Percentiles rank a stretch among this genome's conserved stretches.
Evolutionary conservation across 2,329 filamentous ascomycete species (phyloP).

Genomic region (Paraphoma sp.): DNA sequence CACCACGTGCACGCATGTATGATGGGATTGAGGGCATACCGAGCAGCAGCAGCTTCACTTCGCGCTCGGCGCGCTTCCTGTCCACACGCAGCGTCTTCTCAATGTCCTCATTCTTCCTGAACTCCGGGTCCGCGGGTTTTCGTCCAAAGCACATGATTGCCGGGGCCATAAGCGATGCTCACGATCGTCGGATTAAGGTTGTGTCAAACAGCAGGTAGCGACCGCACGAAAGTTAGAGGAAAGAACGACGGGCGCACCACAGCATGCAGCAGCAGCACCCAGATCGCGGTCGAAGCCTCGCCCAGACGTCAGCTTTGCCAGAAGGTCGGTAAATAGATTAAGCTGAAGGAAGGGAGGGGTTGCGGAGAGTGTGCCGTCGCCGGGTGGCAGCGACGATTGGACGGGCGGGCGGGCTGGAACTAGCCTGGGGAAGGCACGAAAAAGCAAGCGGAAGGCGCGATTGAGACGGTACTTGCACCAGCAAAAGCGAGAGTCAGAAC

Average conservation of each 20-base stretch:
- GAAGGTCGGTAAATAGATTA: neutral
- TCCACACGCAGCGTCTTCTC: slow-evolving; percentile 86
- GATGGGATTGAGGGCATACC: slow-evolving; percentile 63
- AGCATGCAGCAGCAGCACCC: neutral
- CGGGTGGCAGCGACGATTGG: neutral
- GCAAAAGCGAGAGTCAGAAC: neutral
- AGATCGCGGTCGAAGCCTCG: neutral
- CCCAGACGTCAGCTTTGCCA: neutral
- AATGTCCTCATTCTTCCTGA: slow-evolving; percentile 70
- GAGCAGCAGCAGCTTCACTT: slow-evolving; percentile 92
- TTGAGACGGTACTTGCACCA: neutral
- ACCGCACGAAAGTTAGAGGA: slow-evolving; percentile 10
- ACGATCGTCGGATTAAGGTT: neutral
- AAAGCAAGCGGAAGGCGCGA: neutral
- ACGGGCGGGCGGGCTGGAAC: neutral
- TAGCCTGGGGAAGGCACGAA: neutral
- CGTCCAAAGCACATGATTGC: slow-evolving; percentile 61
- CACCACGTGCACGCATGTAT: slow-evolving; percentile 19
- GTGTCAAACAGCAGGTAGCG: slow-evolving; percentile 4
- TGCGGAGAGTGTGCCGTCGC: neutral
- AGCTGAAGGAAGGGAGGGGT: neutral
- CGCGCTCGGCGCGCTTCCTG: slow-evolving; percentile 83
- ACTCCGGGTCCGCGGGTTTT: slow-evolving; percentile 56
- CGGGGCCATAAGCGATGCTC: slow-evolving; percentile 39
- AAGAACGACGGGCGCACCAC: neutral